Base-by-base conservation (phyloP, 78 protist genomes). In the Dictyostelium firmibasis region DNA sequence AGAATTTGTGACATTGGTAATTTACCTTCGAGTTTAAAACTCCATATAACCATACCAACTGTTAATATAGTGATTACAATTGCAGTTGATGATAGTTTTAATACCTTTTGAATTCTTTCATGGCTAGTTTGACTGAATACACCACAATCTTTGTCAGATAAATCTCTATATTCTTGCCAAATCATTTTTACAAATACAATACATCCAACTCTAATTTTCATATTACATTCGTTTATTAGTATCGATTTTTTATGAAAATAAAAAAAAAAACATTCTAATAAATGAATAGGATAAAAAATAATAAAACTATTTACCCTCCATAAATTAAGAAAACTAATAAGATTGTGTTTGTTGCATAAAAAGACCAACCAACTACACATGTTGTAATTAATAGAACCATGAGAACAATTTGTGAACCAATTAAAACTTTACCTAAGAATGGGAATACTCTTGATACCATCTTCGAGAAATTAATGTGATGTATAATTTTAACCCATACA, bases 141-240 rank as follows among this genome's bases (percentile, higher is more conserved):
- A 43, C 93, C 93, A 38, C 86, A 87, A 62, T 87, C 93, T 43
- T 87, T 87, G 38, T 23, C 47, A 35, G 93, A 87, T 27, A 87
- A 25, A 14, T 53, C 60, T 78, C 47, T 43, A 87, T 87, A 87
- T 64, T 87, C 93, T 14, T 23, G 27, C 93, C 93, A 87, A 87
- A 87, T 87, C 93, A 87, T 87, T 64, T 87, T 87, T 27, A 75
- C 85, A 62, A 87, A 87, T 13, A 87, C 53, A 14, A 83, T 84
- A 77, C 78, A 86, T 76, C 92, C 92, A 77, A 86, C 64, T 11
- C 92, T 86, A n/a, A n/a, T n/a, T n/a, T n/a, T n/a, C n/a, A n/a
- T n/a, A n/a, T n/a, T n/a, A n/a, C n/a, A n/a, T n/a, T n/a, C n/a
- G n/a, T n/a, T n/a, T n/a, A n/a, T n/a, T n/a, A n/a, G n/a, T n/a